Base-by-base conservation (phyloP, 169 alveolate genomes). In the Cyclospora cayetanensis region DNA sequence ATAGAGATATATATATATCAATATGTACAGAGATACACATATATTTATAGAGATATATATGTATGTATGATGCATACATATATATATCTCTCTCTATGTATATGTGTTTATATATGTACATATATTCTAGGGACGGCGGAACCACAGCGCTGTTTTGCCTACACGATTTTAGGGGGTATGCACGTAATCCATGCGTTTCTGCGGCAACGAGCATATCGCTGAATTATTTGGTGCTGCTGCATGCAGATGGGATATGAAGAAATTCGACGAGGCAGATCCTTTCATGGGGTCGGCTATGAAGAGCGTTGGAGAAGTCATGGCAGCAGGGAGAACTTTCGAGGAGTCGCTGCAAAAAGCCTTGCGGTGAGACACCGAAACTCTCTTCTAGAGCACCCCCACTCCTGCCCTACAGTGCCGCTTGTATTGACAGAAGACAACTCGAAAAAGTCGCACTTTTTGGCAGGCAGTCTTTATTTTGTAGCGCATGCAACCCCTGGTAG, bases 301-400 rank as follows among this genome's bases (percentile, higher is more conserved):
- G 86, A 94, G 97, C 77, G 98, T 97, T 43, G 98, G 98, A 11
- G 98, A 96, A 85, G 98, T 97, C 65, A 97, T 97, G 98, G 96
- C 98, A 31, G 95, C 96, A 35, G 98, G 98, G 22, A 87, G 97
- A 42, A 97, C 97, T 22, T 97, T 97, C 65, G 98, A 96, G 94
- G 98, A 97, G 93, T 93, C 98, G 41, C 95, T 97, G 91, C 98
- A 97, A 94, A 97, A 97, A 93, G 97, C 98, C 12, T 84, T 97
- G 72, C 94, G 98, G 91, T 65, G 37, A 18, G 52, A 31, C 41
- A 12, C 41, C 60, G n/a, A 60, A 60, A 60, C 72, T 29, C 72
- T 60, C 35, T 29, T 60, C 12, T 20, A 60, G 20, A 22, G 12
- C 4, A 60, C 12, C 72, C 72, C 72, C n/a, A 60, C 60, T 18